These are phyloP conservation scores for Fusarium subtropicale DNA, from an alignment of 2,329 filamentous ascomycete genomes.

Conservation along the genomic window DNA sequence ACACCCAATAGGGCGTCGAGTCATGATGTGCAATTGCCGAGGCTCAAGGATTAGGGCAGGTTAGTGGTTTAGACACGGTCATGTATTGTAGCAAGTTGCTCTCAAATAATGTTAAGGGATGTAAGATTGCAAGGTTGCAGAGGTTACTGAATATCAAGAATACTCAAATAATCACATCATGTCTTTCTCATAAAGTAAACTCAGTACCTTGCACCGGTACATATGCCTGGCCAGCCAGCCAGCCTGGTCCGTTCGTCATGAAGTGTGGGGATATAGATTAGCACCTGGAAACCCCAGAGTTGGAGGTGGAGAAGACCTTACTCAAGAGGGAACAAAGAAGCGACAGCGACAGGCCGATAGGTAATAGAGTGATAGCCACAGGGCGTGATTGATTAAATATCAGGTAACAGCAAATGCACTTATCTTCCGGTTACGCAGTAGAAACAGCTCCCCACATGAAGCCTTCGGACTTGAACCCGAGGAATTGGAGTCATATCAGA, in stretches of 20 bases:
- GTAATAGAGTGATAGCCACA: constrained; percentile 10
- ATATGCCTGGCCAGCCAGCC: background rate
- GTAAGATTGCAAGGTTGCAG: too few species aligned
- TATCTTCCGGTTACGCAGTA: constrained; percentile 18
- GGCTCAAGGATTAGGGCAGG: constrained; percentile 1
- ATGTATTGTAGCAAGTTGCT: background rate
- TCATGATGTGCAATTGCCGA: constrained; percentile 7
- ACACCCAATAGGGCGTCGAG: constrained; percentile 24
- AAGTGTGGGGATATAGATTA: background rate
- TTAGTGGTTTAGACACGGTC: background rate
- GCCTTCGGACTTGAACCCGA: constrained; percentile 21
- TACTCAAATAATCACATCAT: background rate
- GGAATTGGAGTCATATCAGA: constrained; percentile 24
- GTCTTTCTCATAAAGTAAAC: background rate
- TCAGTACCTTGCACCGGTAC: background rate
- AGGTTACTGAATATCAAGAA: background rate
- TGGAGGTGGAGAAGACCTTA: constrained; percentile 25
- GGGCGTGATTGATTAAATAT: constrained; percentile 7
- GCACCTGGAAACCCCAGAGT: constrained; percentile 7
- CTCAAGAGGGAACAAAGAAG: constrained; percentile 24
- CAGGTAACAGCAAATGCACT: background rate
- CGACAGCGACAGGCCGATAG: constrained; percentile 17
- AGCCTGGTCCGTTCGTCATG: background rate
- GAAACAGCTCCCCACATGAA: constrained; percentile 23
- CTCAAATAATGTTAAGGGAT: background rate